These are phyloP conservation scores for Pseudovirgaria hyperparasitica DNA, from an alignment of 2,329 filamentous ascomycete species.

Conservation along the genomic window DNA sequence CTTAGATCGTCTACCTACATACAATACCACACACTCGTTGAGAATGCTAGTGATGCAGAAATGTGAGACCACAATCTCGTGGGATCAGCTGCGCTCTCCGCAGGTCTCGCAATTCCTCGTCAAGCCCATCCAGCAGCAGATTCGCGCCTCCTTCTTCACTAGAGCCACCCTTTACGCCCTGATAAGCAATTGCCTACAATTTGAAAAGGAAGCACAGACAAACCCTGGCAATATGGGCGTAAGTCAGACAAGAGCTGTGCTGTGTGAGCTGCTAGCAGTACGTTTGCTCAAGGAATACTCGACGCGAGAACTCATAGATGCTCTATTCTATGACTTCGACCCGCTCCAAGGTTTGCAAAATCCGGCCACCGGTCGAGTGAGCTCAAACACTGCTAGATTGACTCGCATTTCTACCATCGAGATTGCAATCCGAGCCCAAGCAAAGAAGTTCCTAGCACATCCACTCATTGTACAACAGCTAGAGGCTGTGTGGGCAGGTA, in stretches of 20 bases:
- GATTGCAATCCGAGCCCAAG: slow-evolving; percentile 82
- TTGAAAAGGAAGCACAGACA: slow-evolving; percentile 71
- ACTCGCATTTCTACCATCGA: slow-evolving; percentile 83
- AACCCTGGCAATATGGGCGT: slow-evolving; percentile 76
- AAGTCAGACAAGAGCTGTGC: slow-evolving; percentile 70
- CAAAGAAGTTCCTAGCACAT: slow-evolving; percentile 85
- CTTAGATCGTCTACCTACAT: slow-evolving; percentile 75
- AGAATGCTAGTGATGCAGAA: slow-evolving; percentile 70
- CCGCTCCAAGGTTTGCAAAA: slow-evolving; percentile 69
- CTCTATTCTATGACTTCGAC: slow-evolving; percentile 88
- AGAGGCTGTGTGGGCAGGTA: slow-evolving; percentile 95
- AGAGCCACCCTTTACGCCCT: slow-evolving; percentile 78
- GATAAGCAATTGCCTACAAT: slow-evolving; percentile 89
- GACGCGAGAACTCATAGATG: slow-evolving; percentile 83
- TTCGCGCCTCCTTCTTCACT: slow-evolving; percentile 70
- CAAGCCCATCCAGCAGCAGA: slow-evolving; percentile 88
- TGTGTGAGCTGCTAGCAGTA: slow-evolving; percentile 83
- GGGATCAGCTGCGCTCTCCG: slow-evolving; percentile 91
- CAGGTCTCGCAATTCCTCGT: slow-evolving; percentile 92
- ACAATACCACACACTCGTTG: slow-evolving; percentile 81
- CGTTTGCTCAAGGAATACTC: slow-evolving; percentile 82
- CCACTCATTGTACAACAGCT: slow-evolving; percentile 86
- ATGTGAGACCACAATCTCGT: slow-evolving; percentile 84
- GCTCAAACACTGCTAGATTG: slow-evolving; percentile 30
- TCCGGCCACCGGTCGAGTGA: slow-evolving; percentile 18